Percentiles rank a stretch among this genome's conserved stretches.
phyloP scores from a whole-genome alignment of 805 yeast genomes.

The Jamesozyma hellenica region DNA sequence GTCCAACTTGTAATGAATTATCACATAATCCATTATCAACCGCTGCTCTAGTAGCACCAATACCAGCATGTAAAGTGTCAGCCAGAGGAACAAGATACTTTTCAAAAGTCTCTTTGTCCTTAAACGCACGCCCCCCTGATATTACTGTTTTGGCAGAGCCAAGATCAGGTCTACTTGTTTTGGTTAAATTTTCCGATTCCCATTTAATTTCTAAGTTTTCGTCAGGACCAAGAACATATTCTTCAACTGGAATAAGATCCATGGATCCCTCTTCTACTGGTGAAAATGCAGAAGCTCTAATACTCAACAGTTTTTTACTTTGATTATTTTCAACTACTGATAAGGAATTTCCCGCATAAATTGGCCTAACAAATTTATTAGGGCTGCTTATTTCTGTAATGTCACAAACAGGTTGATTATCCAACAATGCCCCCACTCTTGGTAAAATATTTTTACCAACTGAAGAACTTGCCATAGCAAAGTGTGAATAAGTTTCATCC shows the following conservation, averaged over 20 bases:
- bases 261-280: slow-evolving; percentile 36
- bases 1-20: slow-evolving; percentile 94
- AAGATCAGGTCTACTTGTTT: slow-evolving; percentile 80
- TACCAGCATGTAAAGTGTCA: slow-evolving; percentile 73
- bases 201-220: slow-evolving; percentile 28
- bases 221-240: slow-evolving; percentile 15
- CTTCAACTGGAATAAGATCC: slow-evolving; percentile 35
- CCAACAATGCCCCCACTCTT: slow-evolving; percentile 73
- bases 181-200: slow-evolving; percentile 63
- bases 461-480: slow-evolving; percentile 74
- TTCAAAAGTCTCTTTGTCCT: slow-evolving; percentile 81
- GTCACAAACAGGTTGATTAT: slow-evolving; percentile 82
- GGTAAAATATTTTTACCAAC: slow-evolving; percentile 83
- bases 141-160: slow-evolving; percentile 74
- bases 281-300: slow-evolving; percentile 75
- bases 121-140: slow-evolving; percentile 91
- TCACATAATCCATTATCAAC: slow-evolving; percentile 94
- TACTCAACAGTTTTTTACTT: slow-evolving; percentile 55
- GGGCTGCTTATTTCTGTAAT: slow-evolving; percentile 55
- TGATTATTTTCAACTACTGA: slow-evolving; percentile 71
- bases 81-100: slow-evolving; percentile 73
- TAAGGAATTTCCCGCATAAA: slow-evolving; percentile 91
- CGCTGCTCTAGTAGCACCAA: slow-evolving; percentile 97
- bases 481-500: slow-evolving; percentile 41
- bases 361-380: slow-evolving; percentile 80